A percentile compares a stretch with the other conserved stretches of the same genome.
phyloP scores from a whole-genome alignment of 2,329 filamentous ascomycete species.

The Talaromyces piceae region DNA sequence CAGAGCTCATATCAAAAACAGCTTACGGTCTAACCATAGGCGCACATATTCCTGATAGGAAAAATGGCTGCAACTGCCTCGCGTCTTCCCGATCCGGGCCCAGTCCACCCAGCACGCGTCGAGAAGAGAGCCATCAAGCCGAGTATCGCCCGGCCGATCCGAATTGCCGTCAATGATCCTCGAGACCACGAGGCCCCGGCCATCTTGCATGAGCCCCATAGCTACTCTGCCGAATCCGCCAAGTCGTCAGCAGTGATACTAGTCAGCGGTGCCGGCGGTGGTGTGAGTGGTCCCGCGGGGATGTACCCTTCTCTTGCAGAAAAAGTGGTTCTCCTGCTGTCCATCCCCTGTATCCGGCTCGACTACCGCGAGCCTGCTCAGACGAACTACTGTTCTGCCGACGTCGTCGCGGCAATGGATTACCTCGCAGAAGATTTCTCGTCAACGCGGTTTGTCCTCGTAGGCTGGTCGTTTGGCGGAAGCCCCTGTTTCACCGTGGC shows the following conservation, averaged over 20 bases:
- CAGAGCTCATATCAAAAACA: no score
- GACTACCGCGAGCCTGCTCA: constrained; percentile 34
- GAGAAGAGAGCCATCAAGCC: constrained; percentile 13
- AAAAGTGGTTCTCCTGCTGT: constrained; percentile 33
- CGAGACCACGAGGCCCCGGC: constrained; percentile 12
- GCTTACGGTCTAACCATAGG: no score
- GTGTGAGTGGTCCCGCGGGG: constrained; percentile 34
- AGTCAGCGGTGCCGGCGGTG: constrained; percentile 29
- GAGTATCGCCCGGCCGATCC: constrained; percentile 11
- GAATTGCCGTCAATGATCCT: constrained; percentile 11
- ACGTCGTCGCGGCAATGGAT: constrained; percentile 31
- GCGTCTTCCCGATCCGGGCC: constrained; percentile 8
- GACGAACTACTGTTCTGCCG: constrained; percentile 28
- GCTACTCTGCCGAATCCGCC: constrained; percentile 9
- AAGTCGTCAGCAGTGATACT: constrained; percentile 21
- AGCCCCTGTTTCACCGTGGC: constrained; percentile 35
- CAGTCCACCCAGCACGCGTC: constrained; percentile 13
- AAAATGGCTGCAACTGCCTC: constrained; percentile 8
- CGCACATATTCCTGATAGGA: no score
- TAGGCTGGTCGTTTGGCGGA: constrained; percentile 40
- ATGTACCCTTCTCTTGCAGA: constrained; percentile 36
- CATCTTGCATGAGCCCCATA: constrained; percentile 11
- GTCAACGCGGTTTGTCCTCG: constrained; percentile 30
- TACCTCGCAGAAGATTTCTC: constrained; percentile 25
- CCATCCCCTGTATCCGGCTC: constrained; percentile 34